Evolutionary conservation across 176 grass and related monocot species (phyloP).

Genomic region (Bolboschoenus planiculmis): DNA sequence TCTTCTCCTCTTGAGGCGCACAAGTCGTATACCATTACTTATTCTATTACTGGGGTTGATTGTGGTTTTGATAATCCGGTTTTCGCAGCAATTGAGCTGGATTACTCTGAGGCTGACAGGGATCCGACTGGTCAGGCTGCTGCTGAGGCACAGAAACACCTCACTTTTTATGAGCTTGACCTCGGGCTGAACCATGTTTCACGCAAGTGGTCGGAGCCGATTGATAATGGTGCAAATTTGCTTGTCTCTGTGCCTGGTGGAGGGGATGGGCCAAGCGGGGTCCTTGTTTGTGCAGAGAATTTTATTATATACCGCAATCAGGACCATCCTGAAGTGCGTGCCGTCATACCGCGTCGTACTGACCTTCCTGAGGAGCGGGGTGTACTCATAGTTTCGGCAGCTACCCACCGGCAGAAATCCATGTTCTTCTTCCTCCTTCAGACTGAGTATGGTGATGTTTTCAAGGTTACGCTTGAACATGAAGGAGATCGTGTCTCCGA

Average conservation of each 20-base stretch:
- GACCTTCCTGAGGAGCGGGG: constrained; percentile 90
- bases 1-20: constrained; percentile 94
- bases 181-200: constrained; percentile 92
- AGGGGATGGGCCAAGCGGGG: constrained; percentile 67
- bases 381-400: constrained; percentile 89
- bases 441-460: constrained; percentile 88
- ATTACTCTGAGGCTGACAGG: constrained; percentile 78
- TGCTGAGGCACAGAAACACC: constrained; percentile 79
- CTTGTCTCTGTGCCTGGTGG: constrained; percentile 89
- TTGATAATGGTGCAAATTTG: constrained; percentile 85
- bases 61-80: constrained; percentile 91
- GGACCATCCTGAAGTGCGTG: constrained; percentile 83
- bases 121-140: constrained; percentile 77
- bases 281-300: constrained; percentile 89
- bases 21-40: constrained; percentile 86
- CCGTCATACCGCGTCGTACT: constrained; percentile 82
- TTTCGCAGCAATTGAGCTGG: constrained; percentile 85
- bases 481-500: constrained; percentile 54
- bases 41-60: constrained; percentile 65
- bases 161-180: constrained; percentile 98
- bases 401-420: constrained; percentile 82
- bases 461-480: constrained; percentile 77
- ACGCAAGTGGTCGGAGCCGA: constrained; percentile 80
- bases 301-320: constrained; percentile 95
- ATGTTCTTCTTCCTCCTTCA: constrained; percentile 92